Evolutionary conservation across 768 basidiomycete species (phyloP).

Genomic region (Pleurotus sapidus): DNA sequence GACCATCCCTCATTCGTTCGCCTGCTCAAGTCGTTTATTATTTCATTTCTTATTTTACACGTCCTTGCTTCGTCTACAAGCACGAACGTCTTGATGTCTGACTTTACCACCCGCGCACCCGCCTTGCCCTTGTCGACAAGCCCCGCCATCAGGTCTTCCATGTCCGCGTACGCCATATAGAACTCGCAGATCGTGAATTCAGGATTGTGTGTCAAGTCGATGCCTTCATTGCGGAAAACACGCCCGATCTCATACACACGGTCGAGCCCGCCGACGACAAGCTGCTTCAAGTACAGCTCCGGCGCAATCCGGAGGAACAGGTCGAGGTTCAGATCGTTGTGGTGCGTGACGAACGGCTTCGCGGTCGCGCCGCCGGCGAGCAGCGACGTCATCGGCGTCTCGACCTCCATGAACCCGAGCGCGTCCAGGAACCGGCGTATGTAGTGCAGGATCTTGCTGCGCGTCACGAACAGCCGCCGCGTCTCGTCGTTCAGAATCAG

Average conservation of each 20-base stretch:
- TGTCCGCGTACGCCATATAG: slow-evolving; percentile 99
- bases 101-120: too few species aligned
- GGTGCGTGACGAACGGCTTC: slow-evolving; percentile 98
- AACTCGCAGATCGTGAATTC: slow-evolving; percentile 99
- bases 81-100: too few species aligned
- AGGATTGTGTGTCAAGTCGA: slow-evolving; percentile 98
- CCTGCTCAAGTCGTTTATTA: too few species aligned
- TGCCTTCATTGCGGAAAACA: slow-evolving; percentile 97
- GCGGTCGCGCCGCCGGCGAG: slow-evolving; percentile 97
- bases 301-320: slow-evolving; percentile 97
- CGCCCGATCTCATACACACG: slow-evolving; percentile 98
- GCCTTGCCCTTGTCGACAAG: too few species aligned
- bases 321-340: slow-evolving; percentile 97
- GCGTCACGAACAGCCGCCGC: slow-evolving; percentile 86
- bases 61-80: too few species aligned
- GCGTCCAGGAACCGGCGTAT: slow-evolving; percentile 86
- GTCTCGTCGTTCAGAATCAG: slow-evolving; percentile 92
- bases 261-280: slow-evolving; percentile 95
- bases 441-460: slow-evolving; percentile 90
- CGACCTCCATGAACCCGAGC: slow-evolving; percentile 96
- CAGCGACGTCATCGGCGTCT: slow-evolving; percentile 97
- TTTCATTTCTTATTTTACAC: too few species aligned
- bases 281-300: slow-evolving; percentile 96
- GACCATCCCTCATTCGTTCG: too few species aligned
- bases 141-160: slow-evolving; percentile 99